These are phyloP conservation scores for Macrophomina phaseolina DNA, from an alignment of 2,329 filamentous ascomycete species.

Conservation along the genomic window DNA sequence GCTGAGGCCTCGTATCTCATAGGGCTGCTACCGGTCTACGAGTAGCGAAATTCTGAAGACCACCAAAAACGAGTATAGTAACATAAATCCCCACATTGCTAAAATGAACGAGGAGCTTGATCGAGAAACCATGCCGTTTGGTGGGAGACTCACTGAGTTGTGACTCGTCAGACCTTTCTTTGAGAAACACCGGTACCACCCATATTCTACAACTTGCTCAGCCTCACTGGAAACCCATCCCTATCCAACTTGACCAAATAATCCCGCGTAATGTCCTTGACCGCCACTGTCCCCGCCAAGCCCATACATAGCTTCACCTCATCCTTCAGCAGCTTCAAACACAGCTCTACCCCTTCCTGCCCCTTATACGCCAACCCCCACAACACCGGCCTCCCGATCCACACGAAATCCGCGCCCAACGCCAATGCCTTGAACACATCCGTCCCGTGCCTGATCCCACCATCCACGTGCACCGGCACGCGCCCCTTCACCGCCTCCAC, in stretches of 20 bases:
- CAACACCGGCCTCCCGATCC: slow-evolving; percentile 55
- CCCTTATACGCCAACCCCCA: slow-evolving; percentile 56
- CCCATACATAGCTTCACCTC: slow-evolving; percentile 34
- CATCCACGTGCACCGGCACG: slow-evolving; percentile 65
- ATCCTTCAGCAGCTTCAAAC: slow-evolving; percentile 41
- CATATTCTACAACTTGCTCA: slow-evolving; percentile 3
- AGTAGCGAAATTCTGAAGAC: not conserved
- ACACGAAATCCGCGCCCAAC: slow-evolving; percentile 57
- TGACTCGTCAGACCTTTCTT: too few species aligned
- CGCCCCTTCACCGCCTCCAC: slow-evolving; percentile 49
- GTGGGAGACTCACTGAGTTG: too few species aligned
- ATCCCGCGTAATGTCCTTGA: slow-evolving; percentile 14
- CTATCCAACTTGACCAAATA: slow-evolving; percentile 9
- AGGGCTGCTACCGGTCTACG: slow-evolving; percentile 5
- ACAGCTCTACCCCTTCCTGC: slow-evolving; percentile 37
- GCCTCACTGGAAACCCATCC: slow-evolving; percentile 2
- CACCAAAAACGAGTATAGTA: not conserved
- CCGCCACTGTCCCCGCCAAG: slow-evolving; percentile 29
- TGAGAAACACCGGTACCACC: too few species aligned
- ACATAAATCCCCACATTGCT: not conserved
- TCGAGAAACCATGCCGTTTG: too few species aligned
- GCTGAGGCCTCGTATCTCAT: slow-evolving; percentile 1
- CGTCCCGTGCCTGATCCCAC: slow-evolving; percentile 63
- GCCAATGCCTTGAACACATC: slow-evolving; percentile 67
- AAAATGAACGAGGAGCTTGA: too few species aligned